Evolutionary conservation across 208 protist genomes (phyloP).

Genomic region (Wallacemonas sp.): DNA sequence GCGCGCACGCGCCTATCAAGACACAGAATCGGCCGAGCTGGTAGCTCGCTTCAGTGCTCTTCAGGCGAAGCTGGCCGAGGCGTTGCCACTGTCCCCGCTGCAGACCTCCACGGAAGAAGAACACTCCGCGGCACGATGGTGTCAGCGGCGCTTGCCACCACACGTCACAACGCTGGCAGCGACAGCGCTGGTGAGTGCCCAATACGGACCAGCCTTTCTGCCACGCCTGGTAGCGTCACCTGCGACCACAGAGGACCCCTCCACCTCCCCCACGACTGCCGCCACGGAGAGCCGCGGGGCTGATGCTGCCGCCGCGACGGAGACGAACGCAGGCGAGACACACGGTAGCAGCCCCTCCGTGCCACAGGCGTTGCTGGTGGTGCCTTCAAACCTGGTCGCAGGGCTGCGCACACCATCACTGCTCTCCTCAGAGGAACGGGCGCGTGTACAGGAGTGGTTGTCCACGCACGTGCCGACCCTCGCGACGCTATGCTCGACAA

Average conservation of each 20-base stretch:
- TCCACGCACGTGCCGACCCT: neutral
- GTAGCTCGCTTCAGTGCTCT: neutral
- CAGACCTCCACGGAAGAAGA: too few relatives aligned
- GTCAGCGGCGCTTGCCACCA: too few relatives aligned
- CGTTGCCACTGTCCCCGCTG: too few relatives aligned
- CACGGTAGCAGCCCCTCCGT: too few relatives aligned
- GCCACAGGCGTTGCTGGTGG: neutral
- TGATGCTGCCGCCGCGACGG: too few relatives aligned
- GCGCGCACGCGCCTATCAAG: neutral
- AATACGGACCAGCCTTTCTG: neutral
- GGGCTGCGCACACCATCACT: neutral
- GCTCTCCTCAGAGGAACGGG: neutral
- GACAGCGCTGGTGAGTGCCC: neutral
- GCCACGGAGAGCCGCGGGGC: too few relatives aligned
- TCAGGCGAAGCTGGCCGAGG: neutral
- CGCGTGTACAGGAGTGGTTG: neutral
- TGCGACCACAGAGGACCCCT: too few relatives aligned
- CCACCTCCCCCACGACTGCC: too few relatives aligned
- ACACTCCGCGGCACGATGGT: too few relatives aligned
- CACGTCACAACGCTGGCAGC: too few relatives aligned
- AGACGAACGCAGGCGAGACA: too few relatives aligned
- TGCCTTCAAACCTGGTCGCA: neutral
- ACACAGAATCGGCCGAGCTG: too few relatives aligned
- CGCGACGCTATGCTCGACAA: neutral
- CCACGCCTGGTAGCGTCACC: neutral